Conservation (phyloP, 345 rosid species). For the Bretschneidera sinensis region DNA sequence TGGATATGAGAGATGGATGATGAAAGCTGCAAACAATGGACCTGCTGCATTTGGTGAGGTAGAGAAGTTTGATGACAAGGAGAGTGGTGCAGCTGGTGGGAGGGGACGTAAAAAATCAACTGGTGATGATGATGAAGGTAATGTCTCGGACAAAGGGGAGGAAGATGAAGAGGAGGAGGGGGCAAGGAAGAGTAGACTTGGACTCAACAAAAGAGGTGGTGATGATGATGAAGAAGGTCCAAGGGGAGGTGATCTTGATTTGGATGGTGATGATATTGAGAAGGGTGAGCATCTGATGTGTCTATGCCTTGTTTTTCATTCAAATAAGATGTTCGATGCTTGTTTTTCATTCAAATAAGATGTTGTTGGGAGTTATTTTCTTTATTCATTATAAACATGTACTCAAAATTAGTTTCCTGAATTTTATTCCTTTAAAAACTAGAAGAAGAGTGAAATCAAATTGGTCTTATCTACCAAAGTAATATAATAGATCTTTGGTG, state of each 20-base stretch:
- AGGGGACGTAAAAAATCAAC: slow-evolving; percentile 75
- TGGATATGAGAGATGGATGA: slow-evolving; percentile 98
- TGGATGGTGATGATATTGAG: slow-evolving; percentile 94
- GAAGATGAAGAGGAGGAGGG: slow-evolving; percentile 95
- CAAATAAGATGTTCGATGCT: slow-evolving; percentile 1
- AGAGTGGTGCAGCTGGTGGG: slow-evolving; percentile 44
- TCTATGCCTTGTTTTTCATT: neutral
- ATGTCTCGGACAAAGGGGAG: slow-evolving; percentile 77
- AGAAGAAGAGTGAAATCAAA: no score
- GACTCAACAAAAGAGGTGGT: slow-evolving; percentile 57
- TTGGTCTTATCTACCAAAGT: no score
- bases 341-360: neutral
- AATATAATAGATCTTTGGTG: no score
- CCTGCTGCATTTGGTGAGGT: slow-evolving; percentile 92
- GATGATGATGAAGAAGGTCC: slow-evolving; percentile 95
- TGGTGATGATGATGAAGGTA: slow-evolving; percentile 82
- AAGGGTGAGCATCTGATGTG: slow-evolving; percentile 51
- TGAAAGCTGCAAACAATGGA: slow-evolving; percentile 93
- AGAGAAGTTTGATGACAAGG: slow-evolving; percentile 73
- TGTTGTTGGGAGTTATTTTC: neutral
- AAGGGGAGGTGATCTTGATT: slow-evolving; percentile 86
- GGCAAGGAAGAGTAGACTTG: slow-evolving; percentile 81
- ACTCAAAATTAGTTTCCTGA: neutral
- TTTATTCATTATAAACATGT: neutral
- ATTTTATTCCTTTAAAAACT: no score